Evolutionary conservation across 768 basidiomycete genomes (phyloP).

Genomic region (Tulasnella sp.): DNA sequence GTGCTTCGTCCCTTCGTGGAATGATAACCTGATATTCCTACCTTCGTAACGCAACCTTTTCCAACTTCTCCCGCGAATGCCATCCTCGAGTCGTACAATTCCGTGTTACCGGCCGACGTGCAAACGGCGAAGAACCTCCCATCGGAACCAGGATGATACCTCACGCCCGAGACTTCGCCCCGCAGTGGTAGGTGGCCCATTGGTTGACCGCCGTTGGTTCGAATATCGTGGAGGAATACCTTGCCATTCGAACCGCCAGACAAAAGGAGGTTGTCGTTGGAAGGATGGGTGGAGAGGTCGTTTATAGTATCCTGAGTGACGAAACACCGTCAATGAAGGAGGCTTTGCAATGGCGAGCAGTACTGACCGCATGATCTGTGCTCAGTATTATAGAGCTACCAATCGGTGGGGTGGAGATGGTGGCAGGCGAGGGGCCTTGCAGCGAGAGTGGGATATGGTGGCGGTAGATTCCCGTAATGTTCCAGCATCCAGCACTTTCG

Average conservation of each 20-base stretch:
- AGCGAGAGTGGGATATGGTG: not conserved
- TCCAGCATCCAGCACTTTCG: constrained; percentile 9
- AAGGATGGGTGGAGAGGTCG: constrained; percentile 31
- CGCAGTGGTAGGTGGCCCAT: not conserved
- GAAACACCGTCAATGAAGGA: not conserved
- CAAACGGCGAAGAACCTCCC: constrained; percentile 21
- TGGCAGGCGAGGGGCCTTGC: not conserved
- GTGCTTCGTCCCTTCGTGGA: not conserved
- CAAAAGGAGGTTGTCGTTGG: constrained; percentile 22
- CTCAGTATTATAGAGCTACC: not conserved
- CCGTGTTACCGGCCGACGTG: not conserved
- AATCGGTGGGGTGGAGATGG: not conserved
- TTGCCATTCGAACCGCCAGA: constrained; percentile 7
- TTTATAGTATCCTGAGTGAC: constrained; percentile 16
- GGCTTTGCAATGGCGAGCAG: too few relatives aligned
- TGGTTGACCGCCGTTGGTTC: not conserved
- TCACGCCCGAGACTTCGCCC: constrained; percentile 12
- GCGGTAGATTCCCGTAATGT: not conserved
- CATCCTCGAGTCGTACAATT: constrained; percentile 22
- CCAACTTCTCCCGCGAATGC: constrained; percentile 1
- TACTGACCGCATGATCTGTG: not conserved
- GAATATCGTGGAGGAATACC: constrained; percentile 12
- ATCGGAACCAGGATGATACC: constrained; percentile 25
- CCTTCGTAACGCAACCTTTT: not conserved
- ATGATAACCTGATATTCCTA: not conserved